phyloP scores from a whole-genome alignment of 1,284 basidiomycete species.

The Pterulicium gracile region DNA sequence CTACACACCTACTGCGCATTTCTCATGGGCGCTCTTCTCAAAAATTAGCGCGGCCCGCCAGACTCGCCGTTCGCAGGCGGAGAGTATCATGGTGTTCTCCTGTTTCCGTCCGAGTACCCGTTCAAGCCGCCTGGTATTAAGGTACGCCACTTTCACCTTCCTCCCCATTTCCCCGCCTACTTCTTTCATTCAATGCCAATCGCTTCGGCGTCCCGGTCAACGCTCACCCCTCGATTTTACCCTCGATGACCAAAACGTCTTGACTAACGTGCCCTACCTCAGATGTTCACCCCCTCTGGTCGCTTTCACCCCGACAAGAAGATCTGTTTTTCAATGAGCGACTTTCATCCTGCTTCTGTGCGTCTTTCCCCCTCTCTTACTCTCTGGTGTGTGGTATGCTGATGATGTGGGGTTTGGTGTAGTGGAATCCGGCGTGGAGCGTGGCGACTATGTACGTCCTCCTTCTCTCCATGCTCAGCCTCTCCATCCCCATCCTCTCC shows the following conservation, averaged over 20 bases:
- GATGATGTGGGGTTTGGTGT: not conserved
- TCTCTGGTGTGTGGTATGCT: conserved; percentile 6
- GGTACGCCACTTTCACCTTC: conserved; percentile 26
- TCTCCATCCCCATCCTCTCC: too few species aligned
- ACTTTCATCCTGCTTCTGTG: conserved; percentile 85
- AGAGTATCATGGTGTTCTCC: conserved; percentile 84
- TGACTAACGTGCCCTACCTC: conserved; percentile 11
- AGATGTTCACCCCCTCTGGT: conserved; percentile 93
- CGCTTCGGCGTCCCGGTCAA: too few species aligned
- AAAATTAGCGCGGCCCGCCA: conserved; percentile 90
- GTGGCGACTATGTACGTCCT: conserved; percentile 77
- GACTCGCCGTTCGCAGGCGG: conserved; percentile 90
- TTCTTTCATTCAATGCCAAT: too few species aligned
- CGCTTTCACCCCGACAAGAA: conserved; percentile 89
- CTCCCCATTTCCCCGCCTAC: too few species aligned
- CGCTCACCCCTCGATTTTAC: conserved; percentile 6
- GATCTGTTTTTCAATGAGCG: conserved; percentile 95
- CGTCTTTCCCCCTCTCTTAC: conserved; percentile 21
- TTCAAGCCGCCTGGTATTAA: conserved; percentile 97
- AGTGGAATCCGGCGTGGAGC: conserved; percentile 93
- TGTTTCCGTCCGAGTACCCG: conserved; percentile 89
- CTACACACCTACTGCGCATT: not conserved
- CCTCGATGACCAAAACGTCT: not conserved
- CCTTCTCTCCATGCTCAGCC: conserved; percentile 8
- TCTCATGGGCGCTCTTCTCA: conserved; percentile 12